Conservation (phyloP, 306 rosid genomes). For the Fagus sylvatica region DNA sequence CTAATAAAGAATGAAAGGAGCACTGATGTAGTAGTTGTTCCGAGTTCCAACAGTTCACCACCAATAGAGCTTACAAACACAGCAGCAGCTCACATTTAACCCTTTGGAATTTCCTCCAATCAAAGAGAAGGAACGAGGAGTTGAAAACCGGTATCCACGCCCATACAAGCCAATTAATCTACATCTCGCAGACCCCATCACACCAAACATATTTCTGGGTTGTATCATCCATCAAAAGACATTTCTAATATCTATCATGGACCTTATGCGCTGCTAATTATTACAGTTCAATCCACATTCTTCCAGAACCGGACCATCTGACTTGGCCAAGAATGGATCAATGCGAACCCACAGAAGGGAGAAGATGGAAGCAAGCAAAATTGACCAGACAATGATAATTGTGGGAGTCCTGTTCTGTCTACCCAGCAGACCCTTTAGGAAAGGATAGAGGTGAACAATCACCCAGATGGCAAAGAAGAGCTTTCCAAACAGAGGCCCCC, state of each 20-base stretch:
- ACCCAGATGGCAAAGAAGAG: slow-evolving; percentile 69
- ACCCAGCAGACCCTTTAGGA: slow-evolving; percentile 59
- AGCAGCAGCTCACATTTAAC: slow-evolving; percentile 1
- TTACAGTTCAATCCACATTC: slow-evolving; percentile 78
- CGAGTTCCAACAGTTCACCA: slow-evolving; percentile 12
- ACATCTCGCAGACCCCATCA: slow-evolving; percentile 24
- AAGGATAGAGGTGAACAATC: slow-evolving; percentile 67
- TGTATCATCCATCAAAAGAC: not conserved
- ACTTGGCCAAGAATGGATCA: slow-evolving; percentile 59
- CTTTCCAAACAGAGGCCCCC: slow-evolving; percentile 73
- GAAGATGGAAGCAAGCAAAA: slow-evolving; percentile 66
- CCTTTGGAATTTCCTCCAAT: not conserved
- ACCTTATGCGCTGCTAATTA: slow-evolving; percentile 30
- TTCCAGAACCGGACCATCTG: slow-evolving; percentile 52
- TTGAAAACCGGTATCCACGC: not conserved
- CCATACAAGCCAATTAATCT: slow-evolving; percentile 21
- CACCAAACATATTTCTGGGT: not conserved
- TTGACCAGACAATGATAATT: slow-evolving; percentile 73
- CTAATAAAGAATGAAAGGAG: slow-evolving; percentile 16
- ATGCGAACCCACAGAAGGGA: slow-evolving; percentile 67
- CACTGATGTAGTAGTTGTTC: slow-evolving; percentile 1
- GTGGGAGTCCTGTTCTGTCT: slow-evolving; percentile 72
- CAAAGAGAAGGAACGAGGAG: not conserved
- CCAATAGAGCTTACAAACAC: slow-evolving; percentile 9
- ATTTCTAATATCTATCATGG: not conserved